Percentiles rank a stretch among this genome's conserved stretches.
Conservation (phyloP, 257 asterid species). For the Rubia yunnanensis region DNA sequence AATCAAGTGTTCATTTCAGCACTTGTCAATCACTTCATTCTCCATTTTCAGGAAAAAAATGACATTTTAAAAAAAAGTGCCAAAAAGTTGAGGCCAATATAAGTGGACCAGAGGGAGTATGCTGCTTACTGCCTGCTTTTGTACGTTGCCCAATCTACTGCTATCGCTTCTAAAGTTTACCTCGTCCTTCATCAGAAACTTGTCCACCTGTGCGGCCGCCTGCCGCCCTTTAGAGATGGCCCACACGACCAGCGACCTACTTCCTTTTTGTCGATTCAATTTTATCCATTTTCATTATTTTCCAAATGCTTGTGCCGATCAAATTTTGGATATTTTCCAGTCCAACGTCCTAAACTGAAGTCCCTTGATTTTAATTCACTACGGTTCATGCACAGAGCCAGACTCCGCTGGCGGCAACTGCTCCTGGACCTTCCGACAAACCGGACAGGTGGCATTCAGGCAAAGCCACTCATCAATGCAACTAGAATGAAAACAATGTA, state of each 20-base stretch:
- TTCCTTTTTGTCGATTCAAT: no score
- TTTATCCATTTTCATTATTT: no score
- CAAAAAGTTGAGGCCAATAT: no score
- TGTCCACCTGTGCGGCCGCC: slow-evolving; percentile 89
- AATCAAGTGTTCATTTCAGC: no score
- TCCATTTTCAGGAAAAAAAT: no score
- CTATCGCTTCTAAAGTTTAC: slow-evolving; percentile 10
- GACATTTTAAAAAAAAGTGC: no score
- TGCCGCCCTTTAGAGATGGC: slow-evolving; percentile 94
- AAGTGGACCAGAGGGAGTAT: no score
- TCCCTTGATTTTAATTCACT: no score
- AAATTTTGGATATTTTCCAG: no score
- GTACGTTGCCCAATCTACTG: slow-evolving; percentile 14
- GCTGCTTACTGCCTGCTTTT: slow-evolving; percentile 46
- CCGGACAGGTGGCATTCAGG: slow-evolving; percentile 41
- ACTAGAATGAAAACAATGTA: slow-evolving; percentile 41
- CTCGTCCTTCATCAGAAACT: slow-evolving; percentile 48
- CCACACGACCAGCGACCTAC: slow-evolving; percentile 96
- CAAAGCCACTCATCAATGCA: slow-evolving; percentile 58
- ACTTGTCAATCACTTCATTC: no score
- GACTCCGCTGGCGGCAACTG: slow-evolving; percentile 7
- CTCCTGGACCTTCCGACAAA: slow-evolving; percentile 37
- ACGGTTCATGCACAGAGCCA: neutral
- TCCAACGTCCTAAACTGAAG: no score
- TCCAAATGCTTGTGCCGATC: no score